Evolutionary conservation across 768 basidiomycete species (phyloP), one percentile per base, ranked within the genome.

Genomic region (Leucocoprinus leucothites): DNA sequence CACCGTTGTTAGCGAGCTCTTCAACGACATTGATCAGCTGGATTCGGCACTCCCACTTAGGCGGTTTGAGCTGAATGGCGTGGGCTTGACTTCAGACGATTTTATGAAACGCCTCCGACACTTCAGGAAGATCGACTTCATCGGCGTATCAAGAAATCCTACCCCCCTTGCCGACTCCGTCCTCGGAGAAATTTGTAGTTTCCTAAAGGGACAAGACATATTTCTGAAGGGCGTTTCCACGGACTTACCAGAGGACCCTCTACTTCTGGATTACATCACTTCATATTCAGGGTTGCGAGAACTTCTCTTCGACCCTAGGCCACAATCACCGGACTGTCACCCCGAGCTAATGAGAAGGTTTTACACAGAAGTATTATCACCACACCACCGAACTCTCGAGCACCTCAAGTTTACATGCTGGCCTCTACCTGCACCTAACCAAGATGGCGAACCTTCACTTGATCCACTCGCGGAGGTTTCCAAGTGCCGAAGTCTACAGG

Each of bases 161-260:
- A 14, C 11, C 40, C 9, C 16, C 6, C 14, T 5, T 13, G 2
- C 49, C 0, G 24, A 42, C 2, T 25, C 49, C 0, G 35, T 34
- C 22, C 36, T 53, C 5, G 52, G 34, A 21, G 16, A 24, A 18
- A 47, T 53, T n/a, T 53, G 52, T 14, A 16, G 3, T 6, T 3
- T 38, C 11, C 44, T 53, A n/a, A 19, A 53, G 21, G 22, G 26
- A 14, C 31, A 53, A 9, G 43, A 9, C 1, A 46, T 53, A 5
- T 53, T 35, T 13, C 42, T 46, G 28, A 46, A 35, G 13, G 43
- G 52, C 24, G 13, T 53, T n/a, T 34, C 18, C 9, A 53, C 52
- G 2, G 52, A 53, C 28, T 14, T 14, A 5, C 14, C 40, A 16
- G 3, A 35, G 18, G 34, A 53, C 16, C 43, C 44, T 21, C 16